Evolutionary conservation across 768 basidiomycete species (phyloP).

Genomic region (Tylopilus intermedius): DNA sequence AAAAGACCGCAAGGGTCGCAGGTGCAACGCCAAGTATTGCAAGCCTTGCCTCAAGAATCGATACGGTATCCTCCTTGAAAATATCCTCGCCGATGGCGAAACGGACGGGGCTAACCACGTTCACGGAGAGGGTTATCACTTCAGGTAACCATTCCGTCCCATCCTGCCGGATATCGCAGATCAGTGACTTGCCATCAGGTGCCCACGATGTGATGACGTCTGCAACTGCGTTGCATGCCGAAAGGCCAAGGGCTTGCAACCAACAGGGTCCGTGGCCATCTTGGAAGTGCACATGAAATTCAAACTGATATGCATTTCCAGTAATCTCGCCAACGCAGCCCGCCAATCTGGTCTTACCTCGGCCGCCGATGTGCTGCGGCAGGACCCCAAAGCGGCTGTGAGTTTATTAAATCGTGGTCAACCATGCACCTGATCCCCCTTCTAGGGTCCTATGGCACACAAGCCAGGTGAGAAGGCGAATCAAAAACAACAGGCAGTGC

Average conservation of each 20-base stretch:
- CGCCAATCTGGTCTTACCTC: conserved; percentile 36
- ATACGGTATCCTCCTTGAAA: conserved; percentile 45
- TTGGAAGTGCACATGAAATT: background rate
- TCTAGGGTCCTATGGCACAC: conserved; percentile 27
- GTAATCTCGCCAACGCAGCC: conserved; percentile 36
- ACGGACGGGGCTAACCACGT: conserved; percentile 26
- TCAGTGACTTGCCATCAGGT: conserved; percentile 39
- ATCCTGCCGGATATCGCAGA: conserved; percentile 6
- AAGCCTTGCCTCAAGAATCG: conserved; percentile 61
- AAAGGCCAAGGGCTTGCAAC: conserved; percentile 55
- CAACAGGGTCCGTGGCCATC: conserved; percentile 46
- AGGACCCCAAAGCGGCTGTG: conserved; percentile 32
- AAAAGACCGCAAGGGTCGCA: conserved; percentile 30
- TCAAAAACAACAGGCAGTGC: conserved; percentile 6
- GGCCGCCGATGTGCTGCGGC: conserved; percentile 34
- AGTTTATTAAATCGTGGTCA: conserved; percentile 5
- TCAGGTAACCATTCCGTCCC: conserved; percentile 40
- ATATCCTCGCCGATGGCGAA: conserved; percentile 38
- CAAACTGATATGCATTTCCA: conserved; percentile 17
- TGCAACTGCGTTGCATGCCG: conserved; percentile 69
- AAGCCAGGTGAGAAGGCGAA: conserved; percentile 18
- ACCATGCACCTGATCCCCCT: conserved; percentile 7
- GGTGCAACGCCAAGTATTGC: conserved; percentile 61
- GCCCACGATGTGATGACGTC: conserved; percentile 59
- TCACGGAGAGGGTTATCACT: conserved; percentile 38